These are phyloP conservation scores for Trypanosoma cruzi DNA, from an alignment of 208 protist genomes.

Conservation along the genomic window DNA sequence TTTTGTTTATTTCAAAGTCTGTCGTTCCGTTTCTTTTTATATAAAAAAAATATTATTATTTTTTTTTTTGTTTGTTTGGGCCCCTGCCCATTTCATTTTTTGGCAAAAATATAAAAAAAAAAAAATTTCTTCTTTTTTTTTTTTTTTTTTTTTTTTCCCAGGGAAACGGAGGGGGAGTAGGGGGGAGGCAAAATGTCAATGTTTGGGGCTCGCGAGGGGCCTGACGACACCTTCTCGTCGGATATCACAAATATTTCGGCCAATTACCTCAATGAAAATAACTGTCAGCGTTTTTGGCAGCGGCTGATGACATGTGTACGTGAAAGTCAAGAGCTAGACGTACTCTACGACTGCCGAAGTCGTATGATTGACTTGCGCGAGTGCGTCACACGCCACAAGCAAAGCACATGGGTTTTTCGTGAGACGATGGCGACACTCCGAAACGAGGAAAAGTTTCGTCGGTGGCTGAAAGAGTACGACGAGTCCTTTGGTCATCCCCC, in stretches of 20 bases:
- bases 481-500: slow-evolving; percentile 80
- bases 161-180: slow-evolving; percentile 1
- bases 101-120: too few relatives aligned
- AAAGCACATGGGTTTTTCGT: slow-evolving; percentile 83
- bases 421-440: slow-evolving; percentile 83
- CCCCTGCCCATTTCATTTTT: too few relatives aligned
- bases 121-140: slow-evolving; percentile 2
- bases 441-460: slow-evolving; percentile 63
- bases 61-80: background rate
- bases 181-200: slow-evolving; percentile 61
- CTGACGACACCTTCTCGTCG: slow-evolving; percentile 60
- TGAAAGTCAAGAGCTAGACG: slow-evolving; percentile 86
- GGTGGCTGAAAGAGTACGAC: slow-evolving; percentile 79
- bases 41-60: too few relatives aligned
- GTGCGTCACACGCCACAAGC: slow-evolving; percentile 81
- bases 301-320: slow-evolving; percentile 83
- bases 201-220: slow-evolving; percentile 69
- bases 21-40: too few relatives aligned
- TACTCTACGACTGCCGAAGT: slow-evolving; percentile 88
- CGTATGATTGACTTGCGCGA: slow-evolving; percentile 83
- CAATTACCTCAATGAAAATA: slow-evolving; percentile 71
- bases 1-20: slow-evolving; percentile 11
- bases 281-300: slow-evolving; percentile 84
- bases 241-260: slow-evolving; percentile 58
- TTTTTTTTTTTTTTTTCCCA: slow-evolving; percentile 4